Evolutionary conservation across 2,329 filamentous ascomycete species (phyloP).

Genomic region (Pseudogymnoascus sp.): DNA sequence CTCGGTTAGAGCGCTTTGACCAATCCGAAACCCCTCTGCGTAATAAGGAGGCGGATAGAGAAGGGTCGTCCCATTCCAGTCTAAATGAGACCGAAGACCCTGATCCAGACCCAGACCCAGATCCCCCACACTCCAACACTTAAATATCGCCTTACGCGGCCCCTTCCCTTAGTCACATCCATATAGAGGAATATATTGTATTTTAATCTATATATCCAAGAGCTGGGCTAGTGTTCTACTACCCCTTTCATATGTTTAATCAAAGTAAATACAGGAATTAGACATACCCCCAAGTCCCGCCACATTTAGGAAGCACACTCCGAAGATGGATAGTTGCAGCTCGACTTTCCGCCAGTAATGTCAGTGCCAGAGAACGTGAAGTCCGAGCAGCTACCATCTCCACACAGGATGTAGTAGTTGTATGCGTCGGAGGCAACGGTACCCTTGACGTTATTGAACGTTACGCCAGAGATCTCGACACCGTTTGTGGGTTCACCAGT

Average conservation of each 20-base stretch:
- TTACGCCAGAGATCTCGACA: conserved; percentile 30
- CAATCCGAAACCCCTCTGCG: too few species aligned
- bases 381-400: conserved; percentile 32
- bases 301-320: conserved; percentile 21
- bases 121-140: too few species aligned
- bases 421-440: conserved; percentile 26
- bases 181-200: too few species aligned
- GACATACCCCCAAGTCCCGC: not conserved
- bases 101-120: too few species aligned
- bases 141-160: too few species aligned
- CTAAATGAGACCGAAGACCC: too few species aligned
- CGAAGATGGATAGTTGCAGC: conserved; percentile 26
- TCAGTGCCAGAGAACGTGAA: conserved; percentile 31
- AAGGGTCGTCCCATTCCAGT: too few species aligned
- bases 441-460: conserved; percentile 32
- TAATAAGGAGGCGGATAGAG: too few species aligned
- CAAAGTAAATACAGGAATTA: not conserved
- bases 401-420: conserved; percentile 35
- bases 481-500: conserved; percentile 33
- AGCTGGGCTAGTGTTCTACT: too few species aligned
- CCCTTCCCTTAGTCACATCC: too few species aligned
- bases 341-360: conserved; percentile 29
- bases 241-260: not conserved
- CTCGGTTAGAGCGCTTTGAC: too few species aligned
- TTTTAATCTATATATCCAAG: too few species aligned